Base-by-base conservation (phyloP, 176 grass and related monocot species). In the bread wheat (Triticum aestivum) region DNA sequence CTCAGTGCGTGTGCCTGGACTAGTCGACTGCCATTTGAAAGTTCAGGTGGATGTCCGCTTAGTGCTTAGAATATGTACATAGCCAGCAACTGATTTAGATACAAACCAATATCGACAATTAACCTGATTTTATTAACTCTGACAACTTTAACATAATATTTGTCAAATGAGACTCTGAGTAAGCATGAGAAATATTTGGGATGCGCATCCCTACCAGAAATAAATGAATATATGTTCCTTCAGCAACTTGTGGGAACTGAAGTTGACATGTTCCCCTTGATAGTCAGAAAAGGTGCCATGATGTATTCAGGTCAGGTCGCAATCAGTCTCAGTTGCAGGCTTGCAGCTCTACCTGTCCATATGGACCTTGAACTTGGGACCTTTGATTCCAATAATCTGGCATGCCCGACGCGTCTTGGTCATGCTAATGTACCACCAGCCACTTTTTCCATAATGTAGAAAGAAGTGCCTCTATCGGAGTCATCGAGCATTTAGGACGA, bases 291-390 rank as follows among this genome's bases (percentile, higher is more conserved):
- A 81, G 52, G 65, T 65, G 38, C 15, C 38, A 75, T 80, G 61
- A 78, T 84, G 69, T 64, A 69, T 77, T 77, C 3, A 1, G 35
- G 85, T 85, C 3, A 1, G 35, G 85, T 85, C 76, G 38, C 86
- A n/a, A 88, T 82, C 70, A 18, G 64, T 88, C 51, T 71, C 23
- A 15, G 39, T 77, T 86, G 51, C 72, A 86, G 79, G 21, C 45
- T 89, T 85, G 21, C 45, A 78, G 30, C 62, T 54, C 62, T 77
- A 72, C 81, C 77, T 88, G 49, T 76, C 29, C 69, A 88, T 82
- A 56, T 85, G 85, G 63, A 85, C 78, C 23, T 69, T 45, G 23
- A 6, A 54, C 51, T 54, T 54, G 51, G 5, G 51, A 54, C 51
- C 51, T 54, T 54, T 54, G 51, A 52, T 39, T 41, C 42, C 73